phyloP scores from a whole-genome alignment of 495 filamentous ascomycete species.

The Penicillium steckii region DNA sequence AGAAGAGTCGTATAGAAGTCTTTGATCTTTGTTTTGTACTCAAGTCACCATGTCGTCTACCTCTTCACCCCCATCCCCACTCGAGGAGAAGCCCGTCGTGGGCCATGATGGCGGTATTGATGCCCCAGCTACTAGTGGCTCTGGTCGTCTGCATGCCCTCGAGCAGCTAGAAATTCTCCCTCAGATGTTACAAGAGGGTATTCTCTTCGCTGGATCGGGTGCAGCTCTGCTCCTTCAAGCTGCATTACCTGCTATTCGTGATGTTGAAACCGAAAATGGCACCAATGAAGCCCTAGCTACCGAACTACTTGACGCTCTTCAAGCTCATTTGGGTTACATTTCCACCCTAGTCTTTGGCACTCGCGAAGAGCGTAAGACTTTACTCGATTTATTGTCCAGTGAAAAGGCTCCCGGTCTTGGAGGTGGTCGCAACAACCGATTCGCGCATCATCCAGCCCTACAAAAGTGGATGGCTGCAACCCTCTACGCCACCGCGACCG shows the following conservation, averaged over 20 bases:
- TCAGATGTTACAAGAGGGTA: conserved; percentile 42
- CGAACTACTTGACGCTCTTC: conserved; percentile 34
- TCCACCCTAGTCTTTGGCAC: conserved; percentile 41
- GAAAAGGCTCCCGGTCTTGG: conserved; percentile 26
- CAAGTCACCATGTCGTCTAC: conserved; percentile 10
- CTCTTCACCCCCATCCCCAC: conserved; percentile 18
- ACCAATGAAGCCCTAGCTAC: conserved; percentile 26
- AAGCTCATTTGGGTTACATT: conserved; percentile 38
- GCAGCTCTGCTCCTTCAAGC: conserved; percentile 42
- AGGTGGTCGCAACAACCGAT: conserved; percentile 24
- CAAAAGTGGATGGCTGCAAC: conserved; percentile 42
- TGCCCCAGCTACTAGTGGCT: conserved; percentile 8
- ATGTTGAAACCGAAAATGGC: conserved; percentile 10
- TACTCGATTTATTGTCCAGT: conserved; percentile 27
- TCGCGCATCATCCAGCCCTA: conserved; percentile 23
- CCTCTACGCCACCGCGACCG: conserved; percentile 41
- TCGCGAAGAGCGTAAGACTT: conserved; percentile 28
- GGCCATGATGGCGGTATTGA: conserved; percentile 3
- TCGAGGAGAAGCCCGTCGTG: conserved; percentile 22
- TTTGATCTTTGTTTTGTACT: no score
- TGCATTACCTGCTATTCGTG: conserved; percentile 34
- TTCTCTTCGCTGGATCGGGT: conserved; percentile 38
- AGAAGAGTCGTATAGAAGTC: no score
- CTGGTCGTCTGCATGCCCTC: conserved; percentile 29
- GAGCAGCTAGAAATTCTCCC: conserved; percentile 39